These are phyloP conservation scores for Zopfochytrium polystomum DNA, from an alignment of 371 early-diverging fungal genomes.

Conservation along the genomic window DNA sequence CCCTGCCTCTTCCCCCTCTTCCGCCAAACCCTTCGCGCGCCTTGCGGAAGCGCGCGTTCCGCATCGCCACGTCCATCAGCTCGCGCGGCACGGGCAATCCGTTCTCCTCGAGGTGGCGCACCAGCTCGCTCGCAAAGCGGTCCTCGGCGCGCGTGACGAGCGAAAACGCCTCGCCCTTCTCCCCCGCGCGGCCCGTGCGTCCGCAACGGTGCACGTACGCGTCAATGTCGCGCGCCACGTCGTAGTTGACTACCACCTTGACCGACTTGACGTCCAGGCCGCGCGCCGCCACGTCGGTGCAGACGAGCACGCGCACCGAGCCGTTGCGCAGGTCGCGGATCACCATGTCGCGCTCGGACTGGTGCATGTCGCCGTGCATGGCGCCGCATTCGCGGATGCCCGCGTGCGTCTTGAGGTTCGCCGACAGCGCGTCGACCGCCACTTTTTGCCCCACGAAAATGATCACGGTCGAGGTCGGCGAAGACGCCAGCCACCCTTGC, in stretches of 20 bases:
- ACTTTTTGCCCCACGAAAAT: conserved; percentile 43
- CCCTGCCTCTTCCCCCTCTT: conserved; percentile 36
- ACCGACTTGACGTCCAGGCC: conserved; percentile 97
- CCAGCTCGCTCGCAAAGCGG: conserved; percentile 64
- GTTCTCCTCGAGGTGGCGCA: conserved; percentile 68
- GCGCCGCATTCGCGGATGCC: conserved; percentile 28
- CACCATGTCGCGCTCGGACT: conserved; percentile 67
- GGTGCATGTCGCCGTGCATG: conserved; percentile 86
- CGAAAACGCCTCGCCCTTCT: conserved; percentile 87
- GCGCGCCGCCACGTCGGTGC: conserved; percentile 83
- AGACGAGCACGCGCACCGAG: conserved; percentile 63
- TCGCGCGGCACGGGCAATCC: conserved; percentile 60
- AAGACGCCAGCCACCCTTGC: no score
- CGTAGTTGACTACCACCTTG: conserved; percentile 95
- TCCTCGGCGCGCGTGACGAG: conserved; percentile 90
- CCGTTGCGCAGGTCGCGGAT: conserved; percentile 74
- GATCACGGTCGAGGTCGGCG: conserved; percentile 31
- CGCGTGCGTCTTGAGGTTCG: conserved; percentile 18
- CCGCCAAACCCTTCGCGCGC: conserved; percentile 44
- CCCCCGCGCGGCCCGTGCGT: conserved; percentile 73
- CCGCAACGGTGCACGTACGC: conserved; percentile 87
- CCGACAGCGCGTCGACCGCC: conserved; percentile 25
- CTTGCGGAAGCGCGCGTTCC: conserved; percentile 64
- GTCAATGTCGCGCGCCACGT: conserved; percentile 90
- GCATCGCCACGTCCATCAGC: conserved; percentile 69